Evolutionary conservation across 2,329 filamentous ascomycete species (phyloP).

Genomic region (Myotisia sp.): DNA sequence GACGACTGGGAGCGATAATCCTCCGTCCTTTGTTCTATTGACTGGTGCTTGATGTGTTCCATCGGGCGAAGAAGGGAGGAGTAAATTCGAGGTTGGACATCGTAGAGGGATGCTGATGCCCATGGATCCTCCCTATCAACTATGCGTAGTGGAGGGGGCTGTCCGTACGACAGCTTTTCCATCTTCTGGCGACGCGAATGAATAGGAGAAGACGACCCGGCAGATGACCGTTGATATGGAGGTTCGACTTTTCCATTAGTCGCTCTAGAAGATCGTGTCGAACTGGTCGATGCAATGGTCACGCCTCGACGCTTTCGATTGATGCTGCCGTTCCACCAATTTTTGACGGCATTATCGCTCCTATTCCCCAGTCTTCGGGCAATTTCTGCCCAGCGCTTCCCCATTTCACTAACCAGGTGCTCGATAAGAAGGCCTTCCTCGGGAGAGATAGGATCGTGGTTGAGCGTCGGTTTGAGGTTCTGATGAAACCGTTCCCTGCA

Average conservation of each 20-base stretch:
- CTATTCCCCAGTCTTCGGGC: constrained; percentile 66
- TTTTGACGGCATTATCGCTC: constrained; percentile 93
- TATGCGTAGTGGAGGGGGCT: too few relatives aligned
- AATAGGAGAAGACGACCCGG: constrained; percentile 1
- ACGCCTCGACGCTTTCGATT: constrained; percentile 52
- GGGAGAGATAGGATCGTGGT: constrained; percentile 57
- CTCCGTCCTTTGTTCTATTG: too few relatives aligned
- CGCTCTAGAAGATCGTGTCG: constrained; percentile 20
- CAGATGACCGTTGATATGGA: constrained; percentile 20
- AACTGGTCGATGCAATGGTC: constrained; percentile 1
- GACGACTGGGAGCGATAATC: too few relatives aligned
- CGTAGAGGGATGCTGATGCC: too few relatives aligned
- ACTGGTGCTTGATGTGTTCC: too few relatives aligned
- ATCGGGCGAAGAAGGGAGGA: too few relatives aligned
- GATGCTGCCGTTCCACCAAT: constrained; percentile 93
- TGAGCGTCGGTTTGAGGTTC: constrained; percentile 66
- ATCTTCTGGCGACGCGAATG: neutral
- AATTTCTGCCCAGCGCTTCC: constrained; percentile 88
- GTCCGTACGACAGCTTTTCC: neutral
- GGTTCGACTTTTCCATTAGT: constrained; percentile 26
- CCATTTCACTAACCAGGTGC: constrained; percentile 59
- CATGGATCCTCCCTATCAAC: too few relatives aligned
- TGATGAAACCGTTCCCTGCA: constrained; percentile 90
- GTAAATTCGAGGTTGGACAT: too few relatives aligned
- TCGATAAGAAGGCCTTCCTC: constrained; percentile 63